Conservation (phyloP, 2,329 filamentous ascomycete genomes). For the Orbilia oligospora region DNA sequence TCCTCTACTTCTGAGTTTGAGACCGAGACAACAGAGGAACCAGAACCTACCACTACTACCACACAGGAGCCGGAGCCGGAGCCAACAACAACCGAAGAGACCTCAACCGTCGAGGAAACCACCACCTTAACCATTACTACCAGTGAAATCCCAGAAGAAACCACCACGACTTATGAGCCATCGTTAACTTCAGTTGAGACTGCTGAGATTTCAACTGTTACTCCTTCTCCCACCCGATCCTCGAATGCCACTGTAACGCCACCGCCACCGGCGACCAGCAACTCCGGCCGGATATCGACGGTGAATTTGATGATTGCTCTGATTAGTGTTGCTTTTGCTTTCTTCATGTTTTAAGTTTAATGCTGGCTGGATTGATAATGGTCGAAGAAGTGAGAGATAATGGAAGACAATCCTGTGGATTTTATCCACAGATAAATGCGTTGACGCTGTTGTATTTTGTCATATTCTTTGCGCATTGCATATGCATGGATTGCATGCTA, state of each 20-base stretch:
- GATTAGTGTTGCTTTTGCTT: constrained; percentile 19
- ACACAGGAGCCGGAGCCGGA: not conserved
- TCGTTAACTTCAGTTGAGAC: not conserved
- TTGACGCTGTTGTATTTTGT: constrained; percentile 16
- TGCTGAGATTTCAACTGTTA: not conserved
- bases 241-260: not conserved
- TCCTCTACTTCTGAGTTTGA: not conserved
- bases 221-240: not conserved
- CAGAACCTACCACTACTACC: not conserved
- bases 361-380: not conserved
- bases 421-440: not conserved
- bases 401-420: not conserved
- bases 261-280: constrained; percentile 13
- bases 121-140: constrained; percentile 25
- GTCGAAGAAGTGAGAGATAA: not conserved
- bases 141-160: constrained; percentile 17
- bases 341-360: constrained; percentile 34
- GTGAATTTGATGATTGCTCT: constrained; percentile 18
- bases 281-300: not conserved
- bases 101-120: not conserved
- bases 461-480: too few relatives aligned
- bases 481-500: too few relatives aligned
- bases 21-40: not conserved
- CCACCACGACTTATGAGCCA: not conserved
- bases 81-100: not conserved